Base-by-base conservation (phyloP, 257 asterid genomes). In the Paraleonurus japonicus region DNA sequence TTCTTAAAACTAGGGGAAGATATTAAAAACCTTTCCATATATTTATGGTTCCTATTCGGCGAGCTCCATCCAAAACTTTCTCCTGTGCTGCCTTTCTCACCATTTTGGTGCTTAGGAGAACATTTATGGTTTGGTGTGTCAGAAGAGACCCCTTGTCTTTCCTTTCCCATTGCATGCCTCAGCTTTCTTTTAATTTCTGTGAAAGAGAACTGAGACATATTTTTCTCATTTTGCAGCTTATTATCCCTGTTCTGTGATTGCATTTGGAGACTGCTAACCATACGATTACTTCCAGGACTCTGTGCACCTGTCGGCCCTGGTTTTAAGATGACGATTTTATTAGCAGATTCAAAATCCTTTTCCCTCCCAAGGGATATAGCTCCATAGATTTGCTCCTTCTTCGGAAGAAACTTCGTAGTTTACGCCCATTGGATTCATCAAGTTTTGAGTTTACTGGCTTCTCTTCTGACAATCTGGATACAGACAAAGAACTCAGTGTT, bases 31-130 rank as follows among this genome's bases (percentile, higher is more conserved):
- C 75, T 85, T 78, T 95, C 99, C 17, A 86, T 86, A 61, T 80
- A 95, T 65, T 89, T 89, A 79, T 92, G 97, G 85, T 89, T 89
- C 81, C 98, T 85, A 71, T 89, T 92, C 15, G 99, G 99, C 76
- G 98, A 94, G 63, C 90, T 78, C 99, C 98, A 91, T 16, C 87
- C 87, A 19, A 75, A 62, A 81, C 67, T 83, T 63, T 91, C 97
- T 75, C 87, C 91, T 8, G 64, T 13, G 54, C 65, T 50, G 17
- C 85, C 81, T 77, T 84, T 87, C 24, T 83, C 91, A 32, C 80
- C 72, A 13, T 82, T 87, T 73, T 76, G 82, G 64, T 82, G 75
- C 81, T 79, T 89, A 1, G 80, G 67, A 48, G 76, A 72, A 64
- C 65, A 22, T 60, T 23, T 63, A 47, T 17, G 81, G 30, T 39